A percentile compares a stretch with the other conserved stretches of the same genome.
phyloP scores from a whole-genome alignment of 768 basidiomycete species.

The Agrocybe praecox region DNA sequence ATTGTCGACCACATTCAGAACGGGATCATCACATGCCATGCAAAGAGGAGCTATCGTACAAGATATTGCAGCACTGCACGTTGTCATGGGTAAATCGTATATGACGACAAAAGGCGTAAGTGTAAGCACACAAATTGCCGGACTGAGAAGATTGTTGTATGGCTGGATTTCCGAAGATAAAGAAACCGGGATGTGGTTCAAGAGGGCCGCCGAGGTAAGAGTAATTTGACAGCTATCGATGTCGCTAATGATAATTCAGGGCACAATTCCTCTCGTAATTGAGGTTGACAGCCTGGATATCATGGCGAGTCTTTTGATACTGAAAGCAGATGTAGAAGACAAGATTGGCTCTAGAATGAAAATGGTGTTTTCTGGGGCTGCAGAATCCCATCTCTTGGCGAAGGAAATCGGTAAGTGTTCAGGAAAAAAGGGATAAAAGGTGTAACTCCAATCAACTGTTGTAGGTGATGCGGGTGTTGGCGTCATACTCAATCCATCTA shows the following conservation, averaged over 20 bases:
- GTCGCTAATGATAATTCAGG: constrained; percentile 33
- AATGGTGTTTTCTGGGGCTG: constrained; percentile 63
- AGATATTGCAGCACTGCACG: constrained; percentile 63
- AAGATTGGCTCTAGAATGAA: constrained; percentile 58
- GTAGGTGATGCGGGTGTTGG: constrained; percentile 51
- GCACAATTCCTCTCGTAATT: constrained; percentile 66
- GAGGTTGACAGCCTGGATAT: constrained; percentile 71
- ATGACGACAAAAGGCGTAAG: constrained; percentile 43
- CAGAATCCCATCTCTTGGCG: constrained; percentile 69
- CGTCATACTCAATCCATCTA: constrained; percentile 53
- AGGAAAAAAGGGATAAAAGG: neutral
- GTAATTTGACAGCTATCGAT: neutral
- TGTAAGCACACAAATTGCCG: constrained; percentile 68
- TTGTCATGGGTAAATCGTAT: constrained; percentile 48
- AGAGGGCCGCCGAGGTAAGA: constrained; percentile 55
- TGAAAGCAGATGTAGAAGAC: constrained; percentile 70
- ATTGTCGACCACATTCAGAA: constrained; percentile 62
- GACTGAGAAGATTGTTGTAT: constrained; percentile 61
- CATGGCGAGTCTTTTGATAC: constrained; percentile 67
- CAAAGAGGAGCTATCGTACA: constrained; percentile 63
- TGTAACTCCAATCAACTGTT: neutral
- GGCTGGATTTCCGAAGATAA: constrained; percentile 49
- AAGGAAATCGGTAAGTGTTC: constrained; percentile 54
- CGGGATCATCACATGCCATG: constrained; percentile 59
- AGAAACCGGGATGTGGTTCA: constrained; percentile 58